phyloP scores from a whole-genome alignment of 495 filamentous ascomycete genomes.

The Hypomontagnella submonticulosa region DNA sequence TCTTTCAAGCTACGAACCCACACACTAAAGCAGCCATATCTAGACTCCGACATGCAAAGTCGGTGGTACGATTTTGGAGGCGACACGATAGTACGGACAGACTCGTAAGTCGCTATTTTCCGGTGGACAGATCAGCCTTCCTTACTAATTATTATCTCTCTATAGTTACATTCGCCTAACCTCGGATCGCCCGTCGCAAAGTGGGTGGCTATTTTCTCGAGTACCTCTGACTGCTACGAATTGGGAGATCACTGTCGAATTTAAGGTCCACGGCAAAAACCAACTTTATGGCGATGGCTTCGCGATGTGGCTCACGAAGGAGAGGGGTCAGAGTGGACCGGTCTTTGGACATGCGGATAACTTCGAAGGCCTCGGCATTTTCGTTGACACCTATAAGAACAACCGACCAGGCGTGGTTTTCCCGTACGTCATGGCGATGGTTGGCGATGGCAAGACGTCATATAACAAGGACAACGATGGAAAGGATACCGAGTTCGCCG shows the following conservation, averaged over 20 bases:
- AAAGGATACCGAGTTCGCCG: slow-evolving; percentile 90
- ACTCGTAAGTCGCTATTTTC: slow-evolving; percentile 70
- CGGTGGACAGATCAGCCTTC: slow-evolving; percentile 1
- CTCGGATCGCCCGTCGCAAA: slow-evolving; percentile 86
- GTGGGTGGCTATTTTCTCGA: slow-evolving; percentile 92
- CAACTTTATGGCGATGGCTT: slow-evolving; percentile 94
- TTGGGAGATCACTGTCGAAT: slow-evolving; percentile 98
- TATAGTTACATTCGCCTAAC: slow-evolving; percentile 90
- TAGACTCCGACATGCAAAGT: slow-evolving; percentile 98
- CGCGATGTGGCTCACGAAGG: slow-evolving; percentile 97
- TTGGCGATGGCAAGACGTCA: slow-evolving; percentile 85
- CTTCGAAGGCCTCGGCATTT: slow-evolving; percentile 95
- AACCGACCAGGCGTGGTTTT: slow-evolving; percentile 95
- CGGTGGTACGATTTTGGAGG: slow-evolving; percentile 99
- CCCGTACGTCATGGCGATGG: slow-evolving; percentile 98
- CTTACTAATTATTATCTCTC: slow-evolving; percentile 16
- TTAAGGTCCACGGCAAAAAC: slow-evolving; percentile 83
- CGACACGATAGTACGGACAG: slow-evolving; percentile 91
- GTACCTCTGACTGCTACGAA: slow-evolving; percentile 97
- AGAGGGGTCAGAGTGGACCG: slow-evolving; percentile 80
- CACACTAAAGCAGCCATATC: slow-evolving; percentile 76
- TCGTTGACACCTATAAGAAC: slow-evolving; percentile 99
- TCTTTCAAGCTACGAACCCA: slow-evolving; percentile 64
- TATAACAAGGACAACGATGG: slow-evolving; percentile 97
- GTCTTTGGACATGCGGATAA: slow-evolving; percentile 90